These are phyloP conservation scores for Phascolomyces articulosus DNA, from an alignment of 371 early-diverging fungal species.

Conservation along the genomic window DNA sequence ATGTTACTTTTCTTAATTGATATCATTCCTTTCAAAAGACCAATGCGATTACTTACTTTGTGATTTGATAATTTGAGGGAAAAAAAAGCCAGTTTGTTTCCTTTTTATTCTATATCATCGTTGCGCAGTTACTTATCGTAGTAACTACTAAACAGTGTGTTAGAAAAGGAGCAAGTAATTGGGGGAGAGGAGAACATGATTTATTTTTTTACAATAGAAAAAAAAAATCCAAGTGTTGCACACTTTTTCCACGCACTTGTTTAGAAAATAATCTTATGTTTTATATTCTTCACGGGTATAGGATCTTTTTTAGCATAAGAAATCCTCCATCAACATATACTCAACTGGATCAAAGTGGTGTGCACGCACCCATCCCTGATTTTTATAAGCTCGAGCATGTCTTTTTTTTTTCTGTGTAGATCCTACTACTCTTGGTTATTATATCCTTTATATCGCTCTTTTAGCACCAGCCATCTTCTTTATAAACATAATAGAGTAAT, in stretches of 20 bases:
- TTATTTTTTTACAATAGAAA: neutral
- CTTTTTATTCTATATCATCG: too few species aligned
- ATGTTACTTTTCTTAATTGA: too few species aligned
- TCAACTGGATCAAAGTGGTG: neutral
- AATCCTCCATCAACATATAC: neutral
- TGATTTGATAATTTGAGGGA: too few species aligned
- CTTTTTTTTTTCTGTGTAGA: neutral
- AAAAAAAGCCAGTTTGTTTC: too few species aligned
- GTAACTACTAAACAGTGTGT: too few species aligned
- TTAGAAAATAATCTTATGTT: neutral
- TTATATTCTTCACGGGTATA: neutral
- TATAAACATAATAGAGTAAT: neutral
- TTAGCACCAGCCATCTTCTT: conserved; percentile 1
- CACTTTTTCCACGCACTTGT: neutral
- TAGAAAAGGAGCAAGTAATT: too few species aligned
- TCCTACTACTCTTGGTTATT: too few species aligned
- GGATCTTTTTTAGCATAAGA: neutral
- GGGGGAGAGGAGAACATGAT: too few species aligned
- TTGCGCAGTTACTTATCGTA: too few species aligned
- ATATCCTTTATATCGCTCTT: conserved; percentile 5
- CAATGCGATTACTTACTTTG: too few species aligned
- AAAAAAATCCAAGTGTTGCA: neutral
- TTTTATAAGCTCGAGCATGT: neutral
- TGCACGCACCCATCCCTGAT: conserved; percentile 2
- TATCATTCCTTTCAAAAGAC: too few species aligned